Conservation (phyloP, 106 monocot species). For the Dendrobium nobile region DNA sequence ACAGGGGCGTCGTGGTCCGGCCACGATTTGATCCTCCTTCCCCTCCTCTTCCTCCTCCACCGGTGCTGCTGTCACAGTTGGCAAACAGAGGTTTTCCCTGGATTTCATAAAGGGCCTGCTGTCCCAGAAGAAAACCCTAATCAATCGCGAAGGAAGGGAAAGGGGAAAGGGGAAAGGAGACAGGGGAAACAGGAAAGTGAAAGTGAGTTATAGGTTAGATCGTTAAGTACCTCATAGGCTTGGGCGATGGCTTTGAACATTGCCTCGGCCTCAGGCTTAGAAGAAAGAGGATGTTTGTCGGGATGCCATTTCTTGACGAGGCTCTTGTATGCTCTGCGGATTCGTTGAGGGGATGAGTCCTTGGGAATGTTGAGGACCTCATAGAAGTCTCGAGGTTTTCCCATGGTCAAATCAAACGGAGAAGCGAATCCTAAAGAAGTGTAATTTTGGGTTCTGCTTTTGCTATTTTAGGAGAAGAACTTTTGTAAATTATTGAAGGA, state of each 20-base stretch:
- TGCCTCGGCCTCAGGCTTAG: slow-evolving; percentile 48
- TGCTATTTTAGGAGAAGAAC: not conserved
- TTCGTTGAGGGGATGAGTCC: slow-evolving; percentile 35
- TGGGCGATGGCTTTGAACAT: slow-evolving; percentile 53
- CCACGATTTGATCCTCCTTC: not conserved
- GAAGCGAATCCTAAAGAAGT: not conserved
- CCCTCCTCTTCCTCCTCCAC: no score
- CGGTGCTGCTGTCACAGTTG: not conserved
- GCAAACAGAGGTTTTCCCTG: slow-evolving; percentile 15
- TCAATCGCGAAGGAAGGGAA: not conserved
- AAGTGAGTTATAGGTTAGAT: not conserved
- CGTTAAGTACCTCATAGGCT: slow-evolving; percentile 43
- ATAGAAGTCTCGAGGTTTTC: slow-evolving; percentile 27
- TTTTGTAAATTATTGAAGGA: not conserved
- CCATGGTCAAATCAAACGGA: slow-evolving; percentile 1
- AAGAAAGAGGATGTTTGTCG: slow-evolving; percentile 61
- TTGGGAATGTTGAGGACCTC: slow-evolving; percentile 43
- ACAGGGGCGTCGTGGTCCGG: not conserved
- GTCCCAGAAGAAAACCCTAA: not conserved
- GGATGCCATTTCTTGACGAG: slow-evolving; percentile 66
- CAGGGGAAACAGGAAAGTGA: no score
- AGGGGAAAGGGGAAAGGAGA: not conserved
- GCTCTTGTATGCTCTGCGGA: slow-evolving; percentile 46
- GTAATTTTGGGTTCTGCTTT: not conserved
- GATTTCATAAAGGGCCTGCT: slow-evolving; percentile 22